phyloP scores from a whole-genome alignment of 23 red algal genomes.

The Chondrus crispus region DNA sequence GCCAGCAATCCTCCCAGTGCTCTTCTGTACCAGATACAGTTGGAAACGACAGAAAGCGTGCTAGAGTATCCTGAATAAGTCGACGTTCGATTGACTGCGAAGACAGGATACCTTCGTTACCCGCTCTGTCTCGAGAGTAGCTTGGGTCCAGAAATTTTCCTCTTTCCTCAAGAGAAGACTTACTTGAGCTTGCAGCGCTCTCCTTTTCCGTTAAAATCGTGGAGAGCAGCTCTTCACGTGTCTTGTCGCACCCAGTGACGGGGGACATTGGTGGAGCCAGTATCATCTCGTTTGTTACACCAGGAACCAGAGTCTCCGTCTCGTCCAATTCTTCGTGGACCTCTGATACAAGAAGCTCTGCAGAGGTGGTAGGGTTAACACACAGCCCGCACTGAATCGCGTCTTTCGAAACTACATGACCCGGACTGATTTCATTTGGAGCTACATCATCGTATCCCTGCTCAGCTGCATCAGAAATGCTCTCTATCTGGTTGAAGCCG shows the following conservation, averaged over 20 bases:
- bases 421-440: no score
- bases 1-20: slow-evolving; percentile 65
- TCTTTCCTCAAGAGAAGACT: no score
- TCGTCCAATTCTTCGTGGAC: slow-evolving; percentile 34
- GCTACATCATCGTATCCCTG: no score
- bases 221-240: not conserved
- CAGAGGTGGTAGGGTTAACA: no score
- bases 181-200: no score
- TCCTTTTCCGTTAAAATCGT: not conserved
- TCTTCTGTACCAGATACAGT: slow-evolving; percentile 50
- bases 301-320: slow-evolving; percentile 48
- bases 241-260: not conserved
- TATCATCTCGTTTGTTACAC: slow-evolving; percentile 48
- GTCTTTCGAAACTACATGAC: no score
- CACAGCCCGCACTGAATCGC: no score
- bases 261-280: slow-evolving; percentile 59
- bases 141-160: no score
- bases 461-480: no score
- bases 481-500: no score
- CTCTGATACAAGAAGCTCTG: slow-evolving; percentile 11
- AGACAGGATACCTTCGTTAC: no score
- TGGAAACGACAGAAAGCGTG: slow-evolving; percentile 51
- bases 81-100: slow-evolving; percentile 39
- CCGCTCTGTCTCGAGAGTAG: no score
- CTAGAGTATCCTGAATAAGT: slow-evolving; percentile 56